Percentiles rank a stretch among this genome's conserved stretches.
Evolutionary conservation across 2,329 filamentous ascomycete genomes (phyloP).

Genomic region (Alternaria solani): DNA sequence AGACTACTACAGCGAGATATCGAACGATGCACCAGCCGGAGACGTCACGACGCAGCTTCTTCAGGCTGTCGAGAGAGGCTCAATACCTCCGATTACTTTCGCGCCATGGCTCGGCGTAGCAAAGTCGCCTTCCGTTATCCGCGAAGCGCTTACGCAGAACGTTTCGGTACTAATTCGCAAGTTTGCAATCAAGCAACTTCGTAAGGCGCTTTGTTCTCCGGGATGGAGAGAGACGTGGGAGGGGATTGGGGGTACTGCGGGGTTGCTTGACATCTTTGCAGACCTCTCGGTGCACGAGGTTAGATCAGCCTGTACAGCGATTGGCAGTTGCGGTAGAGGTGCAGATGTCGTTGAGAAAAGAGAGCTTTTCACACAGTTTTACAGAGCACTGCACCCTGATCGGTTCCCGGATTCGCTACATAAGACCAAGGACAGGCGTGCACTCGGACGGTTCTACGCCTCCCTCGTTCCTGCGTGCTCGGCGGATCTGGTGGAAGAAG

Average conservation of each 20-base stretch:
- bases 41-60: constrained; percentile 17
- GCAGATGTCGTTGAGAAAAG: constrained; percentile 27
- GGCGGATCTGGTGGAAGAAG: constrained; percentile 20
- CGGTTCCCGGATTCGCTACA: constrained; percentile 19
- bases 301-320: constrained; percentile 23
- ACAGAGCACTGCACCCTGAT: constrained; percentile 32
- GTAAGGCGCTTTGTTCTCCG: constrained; percentile 22
- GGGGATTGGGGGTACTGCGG: constrained; percentile 34
- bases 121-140: constrained; percentile 24
- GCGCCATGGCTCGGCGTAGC: constrained; percentile 38
- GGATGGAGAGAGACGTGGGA: constrained; percentile 40
- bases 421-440: constrained; percentile 28
- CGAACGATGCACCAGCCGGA: background rate
- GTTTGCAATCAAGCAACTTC: constrained; percentile 30
- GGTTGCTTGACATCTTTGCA: constrained; percentile 33
- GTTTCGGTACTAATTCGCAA: constrained; percentile 32
- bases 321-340: constrained; percentile 25
- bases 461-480: constrained; percentile 34
- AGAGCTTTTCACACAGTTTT: constrained; percentile 27
- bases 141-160: constrained; percentile 31
- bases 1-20: constrained; percentile 15
- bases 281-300: constrained; percentile 40
- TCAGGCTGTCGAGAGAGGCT: constrained; percentile 22
- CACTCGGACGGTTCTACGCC: constrained; percentile 29
- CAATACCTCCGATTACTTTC: constrained; percentile 29